Evolutionary conservation across 2,329 filamentous ascomycete species (phyloP).

Genomic region (Chaetothyriales sp.): DNA sequence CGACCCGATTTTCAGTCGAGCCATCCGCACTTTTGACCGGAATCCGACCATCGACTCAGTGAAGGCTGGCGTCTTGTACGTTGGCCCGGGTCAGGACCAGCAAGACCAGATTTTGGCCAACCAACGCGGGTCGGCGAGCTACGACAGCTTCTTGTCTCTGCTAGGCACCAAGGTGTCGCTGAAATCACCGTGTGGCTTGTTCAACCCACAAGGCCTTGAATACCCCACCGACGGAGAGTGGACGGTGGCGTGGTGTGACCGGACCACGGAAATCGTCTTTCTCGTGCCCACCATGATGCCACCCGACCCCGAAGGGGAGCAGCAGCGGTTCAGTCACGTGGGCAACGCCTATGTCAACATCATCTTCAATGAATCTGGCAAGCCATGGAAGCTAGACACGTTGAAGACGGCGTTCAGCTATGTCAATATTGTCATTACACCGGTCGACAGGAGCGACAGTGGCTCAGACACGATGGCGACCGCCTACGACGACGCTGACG

Average conservation of each 20-base stretch:
- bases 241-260: constrained; percentile 87
- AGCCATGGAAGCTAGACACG: constrained; percentile 75
- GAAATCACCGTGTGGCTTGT: constrained; percentile 53
- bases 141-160: constrained; percentile 68
- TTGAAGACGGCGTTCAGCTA: constrained; percentile 94
- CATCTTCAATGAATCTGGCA: constrained; percentile 92
- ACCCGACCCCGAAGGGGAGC: constrained; percentile 63
- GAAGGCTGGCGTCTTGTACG: constrained; percentile 89
- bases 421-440: constrained; percentile 90
- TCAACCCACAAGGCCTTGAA: constrained; percentile 89
- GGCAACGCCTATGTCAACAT: constrained; percentile 98
- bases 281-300: constrained; percentile 98
- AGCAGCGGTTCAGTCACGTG: constrained; percentile 83
- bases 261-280: constrained; percentile 89
- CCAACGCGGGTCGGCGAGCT: constrained; percentile 71
- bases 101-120: constrained; percentile 82
- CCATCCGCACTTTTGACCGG: constrained; percentile 69
- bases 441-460: constrained; percentile 23
- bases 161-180: constrained; percentile 71
- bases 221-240: constrained; percentile 71
- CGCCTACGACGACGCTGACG: constrained; percentile 18
- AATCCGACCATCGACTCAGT: constrained; percentile 86
- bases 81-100: constrained; percentile 69
- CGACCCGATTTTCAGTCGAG: constrained; percentile 55
- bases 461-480: constrained; percentile 37